Base-by-base conservation (phyloP, 1,139 yeast species). In the Candida sp. region DNA sequence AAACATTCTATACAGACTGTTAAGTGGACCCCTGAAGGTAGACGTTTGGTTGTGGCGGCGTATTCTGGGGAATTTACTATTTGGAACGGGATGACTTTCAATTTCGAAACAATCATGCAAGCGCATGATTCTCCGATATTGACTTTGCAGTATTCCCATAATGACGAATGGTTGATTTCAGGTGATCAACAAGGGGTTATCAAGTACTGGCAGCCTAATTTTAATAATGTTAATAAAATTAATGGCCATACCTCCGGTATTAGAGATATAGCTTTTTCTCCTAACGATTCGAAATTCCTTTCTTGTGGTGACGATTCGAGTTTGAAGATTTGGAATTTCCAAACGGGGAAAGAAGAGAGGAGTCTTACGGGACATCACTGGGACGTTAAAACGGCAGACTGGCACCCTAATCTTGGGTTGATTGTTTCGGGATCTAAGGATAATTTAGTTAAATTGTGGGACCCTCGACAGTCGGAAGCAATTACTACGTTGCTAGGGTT, bases 201-300 rank as follows among this genome's bases (percentile, higher is more conserved):
- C 56, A 93, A 93, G 68, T 93, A 87, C 59, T 95, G 99, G 98
- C 98, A 93, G 64, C 96, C 98, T 5, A 93, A 95, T 65, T 89
- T 93, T 70, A 93, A 93, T 64, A 93, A 93, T 68, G 97, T 95
- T 39, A 90, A 91, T 61, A 87, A 88, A 47, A 66, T 93, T 34
- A 74, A 78, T 43, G 96, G 89, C 0, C 99, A 93, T 61, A 70
- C 75, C 8, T 87, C 89, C 62, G 89, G 90, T 11, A 79, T 93
- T 33, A 75, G 96, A 51, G 98, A 89, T 56, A 77, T 93, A 34
- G 84, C 95, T 7, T 91, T 95, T 63, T 81, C 95, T 39, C 97
- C 97, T 5, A 85, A 85, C 55, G 99, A 93, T 62, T 72, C 91
- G 19, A 89, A 90, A 59, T 93, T 90, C 62, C 86, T 90, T 22